Evolutionary conservation across 768 basidiomycete genomes (phyloP).

Genomic region (Naematelia aurantialba): DNA sequence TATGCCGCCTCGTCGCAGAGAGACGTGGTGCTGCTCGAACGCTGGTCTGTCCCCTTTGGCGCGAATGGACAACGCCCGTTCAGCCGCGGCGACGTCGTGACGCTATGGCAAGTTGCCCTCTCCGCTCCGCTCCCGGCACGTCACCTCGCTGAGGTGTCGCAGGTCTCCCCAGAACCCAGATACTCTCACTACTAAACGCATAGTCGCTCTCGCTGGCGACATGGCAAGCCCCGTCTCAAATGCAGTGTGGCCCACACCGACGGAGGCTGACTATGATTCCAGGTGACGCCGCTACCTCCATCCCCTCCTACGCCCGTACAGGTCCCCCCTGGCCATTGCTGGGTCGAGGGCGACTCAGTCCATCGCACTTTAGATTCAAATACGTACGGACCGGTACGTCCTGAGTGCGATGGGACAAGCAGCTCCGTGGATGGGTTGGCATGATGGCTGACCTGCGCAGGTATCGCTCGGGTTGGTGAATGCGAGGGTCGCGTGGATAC

Average conservation of each 20-base stretch:
- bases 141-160: not conserved
- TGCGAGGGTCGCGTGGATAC: slow-evolving; percentile 40
- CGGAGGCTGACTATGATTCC: slow-evolving; percentile 4
- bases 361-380: slow-evolving; percentile 49
- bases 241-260: too few species aligned
- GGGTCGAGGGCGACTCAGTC: slow-evolving; percentile 52
- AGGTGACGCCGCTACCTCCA: slow-evolving; percentile 47
- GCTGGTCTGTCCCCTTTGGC: slow-evolving; percentile 41
- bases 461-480: slow-evolving; percentile 49
- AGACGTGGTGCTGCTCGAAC: slow-evolving; percentile 49
- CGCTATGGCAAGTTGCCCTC: slow-evolving; percentile 40
- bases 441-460: slow-evolving; percentile 14
- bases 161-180: slow-evolving; percentile 50
- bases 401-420: too few species aligned
- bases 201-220: slow-evolving; percentile 50
- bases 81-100: slow-evolving; percentile 47
- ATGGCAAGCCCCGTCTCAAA: too few species aligned
- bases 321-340: slow-evolving; percentile 50
- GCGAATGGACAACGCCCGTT: slow-evolving; percentile 11
- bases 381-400: slow-evolving; percentile 49
- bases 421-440: not conserved
- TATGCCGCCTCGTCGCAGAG: slow-evolving; percentile 36
- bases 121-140: too few species aligned
- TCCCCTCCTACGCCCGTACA: slow-evolving; percentile 43
- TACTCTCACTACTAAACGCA: slow-evolving; percentile 50